Base-by-base conservation (phyloP, 139 green algal species). In the Tetradesmus lagerheimii region DNA sequence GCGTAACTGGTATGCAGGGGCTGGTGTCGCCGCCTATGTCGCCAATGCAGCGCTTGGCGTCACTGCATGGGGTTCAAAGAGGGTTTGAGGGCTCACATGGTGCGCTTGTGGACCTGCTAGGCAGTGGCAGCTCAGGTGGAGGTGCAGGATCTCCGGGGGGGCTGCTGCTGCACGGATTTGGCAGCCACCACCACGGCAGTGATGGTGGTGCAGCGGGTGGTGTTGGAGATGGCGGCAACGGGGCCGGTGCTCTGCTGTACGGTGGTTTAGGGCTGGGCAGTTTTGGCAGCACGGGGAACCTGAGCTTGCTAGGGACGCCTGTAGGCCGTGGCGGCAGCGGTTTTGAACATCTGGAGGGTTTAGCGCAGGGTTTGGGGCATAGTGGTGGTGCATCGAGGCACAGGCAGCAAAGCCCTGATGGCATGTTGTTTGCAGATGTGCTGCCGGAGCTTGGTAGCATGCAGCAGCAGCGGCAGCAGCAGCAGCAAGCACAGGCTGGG, bases 11-110 rank as follows among this genome's bases (percentile, higher is more conserved):
- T 43, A 64, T 64, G 25, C 27, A 43, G 39, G 31, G 29, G 27
- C 67, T 41, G 16, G 67, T 83, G 80, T 57, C 39, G 43, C 82
- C 82, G 0, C 82, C 82, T 35, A 31, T 87, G 53, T 87, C 82
- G 12, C 82, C 82, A 25, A 35, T 74, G 37, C 83, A 88, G 83
- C 35, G 83, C 35, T 20, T 87, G 35, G 23, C 82, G 8, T 78
- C 57, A 6, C 34, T 78, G 53, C 57, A 79, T 18, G 38, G 31
- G 25, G 35, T 87, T 4, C 82, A 87, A 57, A 18, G 71, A 15
- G 41, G 82, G 20, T 78, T 79, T 57, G 82, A 79, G 37, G 82
- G 82, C 2, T 87, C 82, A 2, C 38, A n/a, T 20, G 39, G 29
- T 29, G 71, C 71, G 12, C 31, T 88, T 0, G 38, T 31, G 20